Evolutionary conservation across 2,329 filamentous ascomycete genomes (phyloP), one percentile per base, ranked within the genome.

Genomic region (Teratosphaeria destructans): DNA sequence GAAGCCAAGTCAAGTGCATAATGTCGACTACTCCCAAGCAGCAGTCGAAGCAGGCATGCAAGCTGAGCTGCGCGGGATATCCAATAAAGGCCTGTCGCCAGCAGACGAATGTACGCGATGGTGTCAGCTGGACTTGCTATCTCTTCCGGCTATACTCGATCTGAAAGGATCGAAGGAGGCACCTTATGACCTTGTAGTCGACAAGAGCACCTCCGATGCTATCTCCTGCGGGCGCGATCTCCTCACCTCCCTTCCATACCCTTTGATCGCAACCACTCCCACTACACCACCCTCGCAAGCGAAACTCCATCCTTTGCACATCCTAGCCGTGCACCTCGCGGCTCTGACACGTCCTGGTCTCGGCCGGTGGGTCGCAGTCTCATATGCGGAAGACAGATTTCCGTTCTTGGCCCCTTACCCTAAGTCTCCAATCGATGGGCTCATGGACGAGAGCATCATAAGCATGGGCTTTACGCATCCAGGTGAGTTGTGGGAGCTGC

Each of bases 241-340:
- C 23, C 49, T 49, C 7, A 57, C 64, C n/a, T 58, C 57, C 34
- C 55, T 67, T 1, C 64, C 65, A 1, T 67, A 67, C 47, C 61
- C 63, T 1, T 59, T 66, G 16, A 60, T 56, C 55, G 63, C 62
- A 55, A 65, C 26, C 26, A 32, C 23, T 32, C n/a, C 19, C n/a
- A 19, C 16, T 8, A 23, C 19, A 19, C 8, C n/a, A 5, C 19
- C 16, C 19, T 49, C 43, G 43, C 11, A 49, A n/a, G 43, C 19
- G 8, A 49, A 57, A 11, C n/a, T 76, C 3, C 72, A 77, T 57
- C 74, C 75, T 19, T 57, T 76, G 3, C 68, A 73, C 43, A 62
- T 76, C 27, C 64, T 76, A 52, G 74, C 74, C 14, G 66, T 76
- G 2, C 72, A 77, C 60, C 65, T 77, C 7, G 75, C 75, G 1